phyloP scores from a whole-genome alignment of 495 filamentous ascomycete genomes.

The Aspergillus nidulans region DNA sequence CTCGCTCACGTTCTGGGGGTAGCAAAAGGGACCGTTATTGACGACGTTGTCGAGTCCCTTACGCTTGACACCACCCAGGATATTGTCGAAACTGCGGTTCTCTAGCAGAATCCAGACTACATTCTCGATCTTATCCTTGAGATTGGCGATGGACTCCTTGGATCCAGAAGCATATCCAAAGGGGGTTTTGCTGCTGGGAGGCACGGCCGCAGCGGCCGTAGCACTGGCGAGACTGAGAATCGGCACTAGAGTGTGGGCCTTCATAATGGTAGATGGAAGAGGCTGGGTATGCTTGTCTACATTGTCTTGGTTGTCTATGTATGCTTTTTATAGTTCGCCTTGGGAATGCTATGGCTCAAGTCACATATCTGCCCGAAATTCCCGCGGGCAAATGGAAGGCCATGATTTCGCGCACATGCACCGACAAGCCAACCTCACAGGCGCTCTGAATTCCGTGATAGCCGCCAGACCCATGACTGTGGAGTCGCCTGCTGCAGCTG shows the following conservation, averaged over 20 bases:
- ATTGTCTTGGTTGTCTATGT: not conserved
- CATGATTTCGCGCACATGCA: not conserved
- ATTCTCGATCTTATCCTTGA: slow-evolving; percentile 43
- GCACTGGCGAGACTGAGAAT: not conserved
- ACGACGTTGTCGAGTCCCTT: slow-evolving; percentile 39
- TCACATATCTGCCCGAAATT: not conserved
- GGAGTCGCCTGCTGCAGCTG: not conserved
- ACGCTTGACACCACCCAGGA: slow-evolving; percentile 35
- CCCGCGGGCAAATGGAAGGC: not conserved
- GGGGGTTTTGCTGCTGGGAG: not conserved
- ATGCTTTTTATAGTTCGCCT: not conserved
- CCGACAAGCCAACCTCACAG: not conserved
- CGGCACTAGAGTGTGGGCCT: not conserved
- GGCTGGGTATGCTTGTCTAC: not conserved
- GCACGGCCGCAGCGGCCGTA: not conserved
- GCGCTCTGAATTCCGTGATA: not conserved
- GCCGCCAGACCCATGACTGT: not conserved
- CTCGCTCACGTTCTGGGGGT: slow-evolving; percentile 38
- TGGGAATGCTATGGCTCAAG: not conserved
- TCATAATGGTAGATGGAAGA: not conserved
- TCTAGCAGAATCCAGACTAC: slow-evolving; percentile 42
- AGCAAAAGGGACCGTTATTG: slow-evolving; percentile 42
- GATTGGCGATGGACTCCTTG: slow-evolving; percentile 23
- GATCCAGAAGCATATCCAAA: slow-evolving; percentile 6
- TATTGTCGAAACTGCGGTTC: slow-evolving; percentile 43